Conservation (phyloP, 2,329 filamentous ascomycete species). For the Stemphylium lycopersici region DNA sequence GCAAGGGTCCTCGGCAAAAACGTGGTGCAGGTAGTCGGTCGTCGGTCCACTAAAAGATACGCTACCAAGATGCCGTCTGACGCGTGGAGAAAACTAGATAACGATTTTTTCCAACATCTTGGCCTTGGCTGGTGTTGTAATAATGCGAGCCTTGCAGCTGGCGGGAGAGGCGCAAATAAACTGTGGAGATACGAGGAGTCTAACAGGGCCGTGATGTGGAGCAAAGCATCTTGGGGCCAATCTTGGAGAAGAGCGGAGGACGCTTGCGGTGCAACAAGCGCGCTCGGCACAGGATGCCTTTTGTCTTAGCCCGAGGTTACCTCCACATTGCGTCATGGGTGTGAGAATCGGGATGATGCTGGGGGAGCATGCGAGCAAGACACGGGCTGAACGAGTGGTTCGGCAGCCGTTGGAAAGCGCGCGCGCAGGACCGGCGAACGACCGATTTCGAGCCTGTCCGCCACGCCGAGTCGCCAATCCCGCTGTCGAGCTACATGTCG, state of each 20-base stretch:
- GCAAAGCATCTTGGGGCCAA: conserved; percentile 27
- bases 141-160: conserved; percentile 26
- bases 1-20: conserved; percentile 23
- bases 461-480: not conserved
- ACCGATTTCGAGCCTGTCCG: not conserved
- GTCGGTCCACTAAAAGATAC: conserved; percentile 30
- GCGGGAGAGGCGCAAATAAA: conserved; percentile 35
- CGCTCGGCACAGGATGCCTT: conserved; percentile 29
- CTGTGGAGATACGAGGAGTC: conserved; percentile 34
- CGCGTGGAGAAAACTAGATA: conserved; percentile 38
- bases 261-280: conserved; percentile 33
- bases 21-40: conserved; percentile 17
- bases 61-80: conserved; percentile 27
- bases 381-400: conserved; percentile 2
- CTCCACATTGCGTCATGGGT: conserved; percentile 30
- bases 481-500: not conserved
- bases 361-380: not conserved
- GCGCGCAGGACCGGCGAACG: not conserved
- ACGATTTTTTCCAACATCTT: conserved; percentile 35
- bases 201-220: conserved; percentile 34
- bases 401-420: not conserved
- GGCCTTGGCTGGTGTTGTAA: conserved; percentile 39
- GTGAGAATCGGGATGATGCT: conserved; percentile 9
- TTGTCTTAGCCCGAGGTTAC: conserved; percentile 24
- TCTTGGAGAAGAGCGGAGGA: conserved; percentile 29